phyloP scores from a whole-genome alignment of 768 basidiomycete genomes.

The Mrakia frigida region DNA sequence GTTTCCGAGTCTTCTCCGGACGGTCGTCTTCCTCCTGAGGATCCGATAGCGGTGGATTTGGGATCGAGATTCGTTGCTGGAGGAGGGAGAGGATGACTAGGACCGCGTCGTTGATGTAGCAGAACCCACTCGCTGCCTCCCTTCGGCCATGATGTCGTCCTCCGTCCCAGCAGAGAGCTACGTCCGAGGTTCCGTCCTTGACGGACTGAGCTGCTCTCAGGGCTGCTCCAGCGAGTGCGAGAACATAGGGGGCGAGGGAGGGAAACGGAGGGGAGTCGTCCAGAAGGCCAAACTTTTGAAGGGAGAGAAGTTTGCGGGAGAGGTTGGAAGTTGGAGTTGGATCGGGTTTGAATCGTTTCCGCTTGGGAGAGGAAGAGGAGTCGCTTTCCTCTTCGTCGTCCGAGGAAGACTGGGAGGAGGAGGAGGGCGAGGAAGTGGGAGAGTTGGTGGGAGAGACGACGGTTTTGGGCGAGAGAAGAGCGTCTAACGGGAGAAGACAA shows the following conservation, averaged over 20 bases:
- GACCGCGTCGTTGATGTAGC: conserved; percentile 87
- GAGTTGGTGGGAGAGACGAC: conserved; percentile 17
- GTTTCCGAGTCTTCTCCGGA: conserved; percentile 26
- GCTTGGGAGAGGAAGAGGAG: neutral
- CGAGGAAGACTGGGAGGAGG: neutral
- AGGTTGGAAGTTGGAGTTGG: neutral
- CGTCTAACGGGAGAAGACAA: neutral
- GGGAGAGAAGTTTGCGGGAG: neutral
- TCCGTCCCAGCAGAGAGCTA: conserved; percentile 86
- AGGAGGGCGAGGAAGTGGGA: neutral
- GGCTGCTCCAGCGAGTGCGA: conserved; percentile 67
- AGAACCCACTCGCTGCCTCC: conserved; percentile 72
- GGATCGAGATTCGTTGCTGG: neutral
- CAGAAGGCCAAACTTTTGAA: conserved; percentile 25
- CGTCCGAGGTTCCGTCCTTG: conserved; percentile 51
- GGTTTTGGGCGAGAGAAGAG: neutral
- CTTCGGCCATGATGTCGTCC: conserved; percentile 55
- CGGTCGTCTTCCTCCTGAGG: neutral
- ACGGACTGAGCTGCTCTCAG: conserved; percentile 66
- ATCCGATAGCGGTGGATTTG: neutral
- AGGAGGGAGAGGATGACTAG: conserved; percentile 69
- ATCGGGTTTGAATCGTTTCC: neutral
- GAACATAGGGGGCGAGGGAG: conserved; percentile 63
- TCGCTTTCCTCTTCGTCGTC: neutral
- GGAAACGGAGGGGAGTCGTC: conserved; percentile 81